Evolutionary conservation across 805 yeast genomes (phyloP).

Genomic region (Wickerhamomyces chambardii): DNA sequence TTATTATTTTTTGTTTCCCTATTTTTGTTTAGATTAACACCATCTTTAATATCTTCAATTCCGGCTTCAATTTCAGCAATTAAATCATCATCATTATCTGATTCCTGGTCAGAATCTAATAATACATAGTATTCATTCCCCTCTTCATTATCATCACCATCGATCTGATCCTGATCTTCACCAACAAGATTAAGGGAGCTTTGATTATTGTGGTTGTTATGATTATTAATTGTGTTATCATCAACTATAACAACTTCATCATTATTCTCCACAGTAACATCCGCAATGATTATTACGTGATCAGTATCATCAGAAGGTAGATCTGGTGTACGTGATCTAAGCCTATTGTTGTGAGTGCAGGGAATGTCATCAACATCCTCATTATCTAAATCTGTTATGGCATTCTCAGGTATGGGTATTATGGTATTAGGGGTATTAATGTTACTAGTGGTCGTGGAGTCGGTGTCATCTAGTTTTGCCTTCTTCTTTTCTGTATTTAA

Average conservation of each 20-base stretch:
- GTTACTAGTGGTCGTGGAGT: too few relatives aligned
- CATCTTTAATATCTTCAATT: conserved; percentile 1
- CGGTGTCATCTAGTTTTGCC: too few relatives aligned
- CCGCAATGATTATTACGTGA: not conserved
- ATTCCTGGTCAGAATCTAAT: conserved; percentile 10
- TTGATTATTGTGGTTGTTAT: conserved; percentile 3
- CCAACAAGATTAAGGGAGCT: too few relatives aligned
- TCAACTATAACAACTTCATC: conserved; percentile 3
- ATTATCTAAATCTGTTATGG: conserved; percentile 1
- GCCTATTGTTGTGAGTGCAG: conserved; percentile 11
- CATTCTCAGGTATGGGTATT: too few relatives aligned
- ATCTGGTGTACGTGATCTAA: conserved; percentile 15
- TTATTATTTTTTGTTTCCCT: not conserved
- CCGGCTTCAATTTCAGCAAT: not conserved
- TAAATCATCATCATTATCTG: conserved; percentile 5
- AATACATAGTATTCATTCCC: conserved; percentile 9
- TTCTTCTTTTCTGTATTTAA: too few relatives aligned
- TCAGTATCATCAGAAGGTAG: conserved; percentile 2
- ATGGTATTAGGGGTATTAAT: too few relatives aligned
- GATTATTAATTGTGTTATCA: conserved; percentile 2
- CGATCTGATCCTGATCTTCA: too few relatives aligned
- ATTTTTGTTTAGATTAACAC: conserved; percentile 1
- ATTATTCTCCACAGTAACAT: conserved; percentile 4
- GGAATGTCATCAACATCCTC: conserved; percentile 20
- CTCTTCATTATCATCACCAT: conserved; percentile 9